Base-by-base conservation (phyloP, 306 rosid genomes). In the Vigna unguiculata region DNA sequence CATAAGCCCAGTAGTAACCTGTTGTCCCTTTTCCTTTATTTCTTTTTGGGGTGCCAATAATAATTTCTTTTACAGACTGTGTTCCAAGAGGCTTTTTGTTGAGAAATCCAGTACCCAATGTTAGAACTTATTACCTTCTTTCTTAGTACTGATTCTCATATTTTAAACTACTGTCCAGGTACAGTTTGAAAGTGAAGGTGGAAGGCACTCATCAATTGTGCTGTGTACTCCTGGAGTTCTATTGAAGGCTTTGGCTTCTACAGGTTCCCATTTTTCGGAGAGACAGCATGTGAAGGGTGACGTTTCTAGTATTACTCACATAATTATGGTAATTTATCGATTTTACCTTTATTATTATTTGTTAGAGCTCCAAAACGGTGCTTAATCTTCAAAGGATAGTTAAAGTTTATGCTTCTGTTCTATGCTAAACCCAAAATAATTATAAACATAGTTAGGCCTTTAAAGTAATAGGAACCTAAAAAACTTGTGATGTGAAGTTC, bases 151-250 rank as follows among this genome's bases (percentile, higher is more conserved):
- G 17, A 7, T 13, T 69, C 12, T 65, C 65, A 54, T 36, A 36
- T 49, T 60, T 55, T 55, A 53, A 48, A 64, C 45, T 66, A 59
- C 67, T 11, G 81, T 87, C 74, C 84, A 95, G 97, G 88, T 92
- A 80, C 91, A 97, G 63, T 82, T 92, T 78, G 98, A 92, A 79
- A 85, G 87, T 75, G 85, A 19, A 82, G 98, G 97, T 60, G 98
- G 98, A 58, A 89, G 78, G 83, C 75, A 87, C 46, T 87, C 98
- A 47, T 95, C 98, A 65, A 57, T 95, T 71, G 83, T 95, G 72
- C 86, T 95, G 77, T 95, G 98, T 88, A 95, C 97, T 20, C 89
- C 90, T 80, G 97, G 97, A 72, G 68, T 92, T 85, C 76, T 95
- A 38, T 83, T 90, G 86, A 92, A 95, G 84, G 83, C 92, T 76